Evolutionary conservation across 768 basidiomycete species (phyloP).

Genomic region (Serendipita sp.): DNA sequence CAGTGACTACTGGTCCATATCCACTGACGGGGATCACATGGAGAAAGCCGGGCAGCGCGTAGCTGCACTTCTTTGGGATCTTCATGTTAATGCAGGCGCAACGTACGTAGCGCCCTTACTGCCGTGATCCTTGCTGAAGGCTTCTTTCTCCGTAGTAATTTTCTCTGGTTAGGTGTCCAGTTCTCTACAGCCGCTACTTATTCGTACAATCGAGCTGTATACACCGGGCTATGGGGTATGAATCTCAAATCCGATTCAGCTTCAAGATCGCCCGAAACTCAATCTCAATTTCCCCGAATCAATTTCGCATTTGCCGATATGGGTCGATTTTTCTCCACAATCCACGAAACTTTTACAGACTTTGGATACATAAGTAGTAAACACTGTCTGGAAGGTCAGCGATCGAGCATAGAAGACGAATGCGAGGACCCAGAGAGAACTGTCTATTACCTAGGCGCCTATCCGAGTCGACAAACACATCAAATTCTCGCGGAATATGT

Average conservation of each 20-base stretch:
- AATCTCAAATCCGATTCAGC: neutral
- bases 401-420: neutral
- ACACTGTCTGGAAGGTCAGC: neutral
- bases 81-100: neutral
- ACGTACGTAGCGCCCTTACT: too few relatives aligned
- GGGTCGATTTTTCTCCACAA: neutral
- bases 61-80: neutral
- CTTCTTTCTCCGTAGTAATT: neutral
- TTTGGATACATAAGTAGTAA: constrained; percentile 1
- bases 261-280: too few relatives aligned
- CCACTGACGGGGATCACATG: neutral
- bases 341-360: neutral
- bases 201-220: neutral
- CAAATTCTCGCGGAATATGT: neutral
- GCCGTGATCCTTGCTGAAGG: too few relatives aligned
- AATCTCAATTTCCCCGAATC: neutral
- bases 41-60: neutral
- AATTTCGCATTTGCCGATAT: neutral
- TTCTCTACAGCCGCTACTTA: neutral
- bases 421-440: neutral
- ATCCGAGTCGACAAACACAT: neutral
- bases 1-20: neutral
- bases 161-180: neutral
- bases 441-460: neutral
- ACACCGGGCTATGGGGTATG: neutral